Conservation (phyloP, 2,329 filamentous ascomycete species). For the Pseudocercospora fuligena region DNA sequence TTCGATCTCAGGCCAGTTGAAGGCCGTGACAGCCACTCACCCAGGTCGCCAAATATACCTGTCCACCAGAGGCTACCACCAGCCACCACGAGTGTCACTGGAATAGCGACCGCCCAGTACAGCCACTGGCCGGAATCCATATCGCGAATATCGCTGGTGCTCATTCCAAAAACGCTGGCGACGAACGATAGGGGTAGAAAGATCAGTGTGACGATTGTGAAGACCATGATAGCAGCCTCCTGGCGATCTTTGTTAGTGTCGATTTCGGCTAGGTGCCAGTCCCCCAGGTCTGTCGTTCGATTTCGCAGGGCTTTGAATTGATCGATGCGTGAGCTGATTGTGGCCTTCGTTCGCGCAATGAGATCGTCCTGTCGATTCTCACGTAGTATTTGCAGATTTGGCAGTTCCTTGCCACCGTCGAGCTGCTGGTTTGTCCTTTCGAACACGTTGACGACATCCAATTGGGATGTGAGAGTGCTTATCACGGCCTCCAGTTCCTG, state of each 20-base stretch:
- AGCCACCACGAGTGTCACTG: not conserved
- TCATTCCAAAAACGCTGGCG: constrained; percentile 51
- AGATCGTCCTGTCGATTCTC: constrained; percentile 14
- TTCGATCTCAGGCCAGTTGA: not conserved
- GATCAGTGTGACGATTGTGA: constrained; percentile 50
- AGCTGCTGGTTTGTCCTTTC: constrained; percentile 15
- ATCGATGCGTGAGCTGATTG: constrained; percentile 17
- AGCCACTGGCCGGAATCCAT: constrained; percentile 18
- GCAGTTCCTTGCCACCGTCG: constrained; percentile 1
- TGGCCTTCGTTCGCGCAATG: constrained; percentile 14
- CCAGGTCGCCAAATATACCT: constrained; percentile 15
- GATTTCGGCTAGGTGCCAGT: constrained; percentile 20
- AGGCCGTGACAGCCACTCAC: constrained; percentile 12
- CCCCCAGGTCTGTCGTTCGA: constrained; percentile 17
- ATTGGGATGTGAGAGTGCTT: constrained; percentile 14
- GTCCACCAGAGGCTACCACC: constrained; percentile 23
- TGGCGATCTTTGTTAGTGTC: constrained; percentile 23
- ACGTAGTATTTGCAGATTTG: constrained; percentile 7
- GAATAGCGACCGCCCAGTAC: constrained; percentile 17
- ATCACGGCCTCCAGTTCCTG: constrained; percentile 20
- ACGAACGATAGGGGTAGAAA: constrained; percentile 51
- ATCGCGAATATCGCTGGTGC: constrained; percentile 37
- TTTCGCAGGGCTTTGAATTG: constrained; percentile 18
- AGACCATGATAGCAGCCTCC: constrained; percentile 39
- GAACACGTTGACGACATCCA: constrained; percentile 18